A percentile compares a stretch with the other conserved stretches of the same genome.
Conservation (phyloP, 2,329 filamentous ascomycete genomes). For the Clarireedia paspali region DNA sequence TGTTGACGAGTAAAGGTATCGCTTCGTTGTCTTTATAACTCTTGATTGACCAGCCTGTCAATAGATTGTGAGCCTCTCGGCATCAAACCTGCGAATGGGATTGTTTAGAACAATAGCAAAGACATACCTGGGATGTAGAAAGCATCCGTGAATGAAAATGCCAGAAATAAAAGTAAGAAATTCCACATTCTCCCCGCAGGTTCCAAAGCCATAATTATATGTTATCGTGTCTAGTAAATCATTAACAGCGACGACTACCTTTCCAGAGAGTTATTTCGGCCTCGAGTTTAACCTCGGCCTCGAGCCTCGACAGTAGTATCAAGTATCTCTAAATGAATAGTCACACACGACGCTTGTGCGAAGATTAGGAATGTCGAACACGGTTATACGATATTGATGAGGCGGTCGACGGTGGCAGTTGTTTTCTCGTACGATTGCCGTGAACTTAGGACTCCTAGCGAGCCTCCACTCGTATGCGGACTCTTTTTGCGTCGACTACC, state of each 20-base stretch:
- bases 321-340: too few species aligned
- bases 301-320: background rate
- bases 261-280: background rate
- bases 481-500: too few species aligned
- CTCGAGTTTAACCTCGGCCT: background rate
- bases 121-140: slow-evolving; percentile 79
- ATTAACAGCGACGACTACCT: background rate
- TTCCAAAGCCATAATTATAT: slow-evolving; percentile 16
- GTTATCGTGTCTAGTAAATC: slow-evolving; percentile 12
- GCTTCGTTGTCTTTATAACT: slow-evolving; percentile 69
- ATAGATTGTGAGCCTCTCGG: background rate
- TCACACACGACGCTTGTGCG: too few species aligned
- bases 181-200: slow-evolving; percentile 31
- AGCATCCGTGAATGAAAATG: slow-evolving; percentile 47
- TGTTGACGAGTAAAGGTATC: slow-evolving; percentile 84
- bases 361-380: too few species aligned
- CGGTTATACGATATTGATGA: too few species aligned
- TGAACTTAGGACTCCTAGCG: too few species aligned
- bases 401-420: too few species aligned
- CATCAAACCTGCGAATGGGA: background rate
- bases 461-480: too few species aligned
- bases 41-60: slow-evolving; percentile 70
- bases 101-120: background rate
- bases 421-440: too few species aligned
- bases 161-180: slow-evolving; percentile 40